Base-by-base conservation (phyloP, 805 yeast species). In the Pichia ethanolica region DNA sequence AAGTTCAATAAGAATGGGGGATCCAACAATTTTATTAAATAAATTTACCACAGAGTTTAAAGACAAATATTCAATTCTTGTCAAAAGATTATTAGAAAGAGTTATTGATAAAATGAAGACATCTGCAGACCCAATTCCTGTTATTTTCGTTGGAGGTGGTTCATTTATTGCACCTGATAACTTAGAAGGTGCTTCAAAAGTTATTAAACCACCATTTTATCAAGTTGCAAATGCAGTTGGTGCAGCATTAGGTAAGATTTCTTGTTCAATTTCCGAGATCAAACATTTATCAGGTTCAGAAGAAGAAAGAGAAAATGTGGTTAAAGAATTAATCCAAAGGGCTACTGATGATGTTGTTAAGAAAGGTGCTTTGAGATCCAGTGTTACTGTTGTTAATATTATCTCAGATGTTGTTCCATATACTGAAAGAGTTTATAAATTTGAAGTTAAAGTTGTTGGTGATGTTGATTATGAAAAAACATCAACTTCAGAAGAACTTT, bases 181-280 rank as follows among this genome's bases (percentile, higher is more conserved):
- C 12, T 39, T 39, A 25, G 42, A 39, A 12, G 42, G 42, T 25
- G 42, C 42, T 10, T 9, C 35, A 7, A 39, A 39, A 27, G 42
- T 39, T 27, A 27, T 27, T 26, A 39, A 30, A 26, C 42, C 42
- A 27, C 42, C 42, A 9, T 39, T 26, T 30, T 26, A 7, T 39
- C 42, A 39, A 39, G 42, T 39, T 25, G 42, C 42, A n/a, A 39
- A 39, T 27, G 42, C 42, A 5, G 32, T 39, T 39, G 42, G 42
- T 39, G 42, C 42, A 8, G 42, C 42, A 25, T 27, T 39, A 30
- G 42, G 42, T n/a, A 39, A 39, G 14, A 9, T 39, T 10, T 39
- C 42, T 26, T 28, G 32, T 26, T 39, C 42, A 4, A 8, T 26
- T 7, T 27, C 32, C 3, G 42, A 39, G 11, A 25, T 39, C 14